Conservation (phyloP, 2,329 filamentous ascomycete species). For the Phyllosticta citribraziliensis region DNA sequence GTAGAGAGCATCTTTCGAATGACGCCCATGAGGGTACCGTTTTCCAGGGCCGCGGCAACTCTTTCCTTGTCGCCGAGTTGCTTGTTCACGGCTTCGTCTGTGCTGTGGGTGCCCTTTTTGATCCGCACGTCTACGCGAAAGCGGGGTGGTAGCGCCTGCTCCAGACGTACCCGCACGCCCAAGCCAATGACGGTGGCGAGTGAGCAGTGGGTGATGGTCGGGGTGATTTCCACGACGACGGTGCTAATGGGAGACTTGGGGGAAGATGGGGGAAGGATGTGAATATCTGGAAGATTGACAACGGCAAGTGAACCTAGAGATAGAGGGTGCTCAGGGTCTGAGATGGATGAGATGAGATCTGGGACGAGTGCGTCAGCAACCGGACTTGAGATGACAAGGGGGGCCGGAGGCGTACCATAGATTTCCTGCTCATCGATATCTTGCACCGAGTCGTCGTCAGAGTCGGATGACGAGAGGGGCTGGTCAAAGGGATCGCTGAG, state of each 20-base stretch:
- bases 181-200: constrained; percentile 93
- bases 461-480: constrained; percentile 27
- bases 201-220: constrained; percentile 94
- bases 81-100: constrained; percentile 93
- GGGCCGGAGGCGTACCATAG: constrained; percentile 53
- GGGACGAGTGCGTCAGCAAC: constrained; percentile 6
- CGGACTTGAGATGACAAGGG: background rate
- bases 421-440: constrained; percentile 96
- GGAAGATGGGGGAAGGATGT: constrained; percentile 59
- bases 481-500: constrained; percentile 39
- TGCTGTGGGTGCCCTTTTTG: constrained; percentile 91
- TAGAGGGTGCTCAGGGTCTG: constrained; percentile 91
- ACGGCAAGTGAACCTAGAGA: constrained; percentile 89
- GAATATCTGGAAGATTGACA: constrained; percentile 90
- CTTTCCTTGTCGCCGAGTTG: constrained; percentile 94
- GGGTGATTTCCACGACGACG: constrained; percentile 82
- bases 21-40: constrained; percentile 78
- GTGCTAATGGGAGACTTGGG: constrained; percentile 55
- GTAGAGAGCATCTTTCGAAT: constrained; percentile 90
- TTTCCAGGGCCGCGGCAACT: constrained; percentile 89
- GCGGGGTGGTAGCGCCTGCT: constrained; percentile 81
- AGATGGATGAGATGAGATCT: constrained; percentile 93
- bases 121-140: constrained; percentile 89
- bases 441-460: constrained; percentile 52
- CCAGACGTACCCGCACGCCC: constrained; percentile 80